These are phyloP conservation scores for Linnemannia schmuckeri DNA, from an alignment of 192 early-diverging fungal species.

Conservation along the genomic window DNA sequence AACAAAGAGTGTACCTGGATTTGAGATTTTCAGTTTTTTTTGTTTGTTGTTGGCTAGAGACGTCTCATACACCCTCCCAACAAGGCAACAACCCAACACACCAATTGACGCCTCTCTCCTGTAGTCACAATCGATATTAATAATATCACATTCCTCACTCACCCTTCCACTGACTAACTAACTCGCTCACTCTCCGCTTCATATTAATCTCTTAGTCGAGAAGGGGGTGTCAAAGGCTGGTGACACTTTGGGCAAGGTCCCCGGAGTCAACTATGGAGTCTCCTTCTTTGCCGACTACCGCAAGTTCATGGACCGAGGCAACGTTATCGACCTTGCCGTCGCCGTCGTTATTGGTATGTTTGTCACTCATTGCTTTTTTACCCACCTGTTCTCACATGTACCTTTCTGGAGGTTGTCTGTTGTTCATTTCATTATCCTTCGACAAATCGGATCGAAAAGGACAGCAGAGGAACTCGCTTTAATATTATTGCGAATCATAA, in stretches of 20 bases:
- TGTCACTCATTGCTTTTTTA: slow-evolving; percentile 45
- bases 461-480: background rate
- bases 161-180: background rate
- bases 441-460: background rate
- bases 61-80: background rate
- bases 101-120: background rate
- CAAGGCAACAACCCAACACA: background rate
- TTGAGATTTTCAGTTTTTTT: background rate
- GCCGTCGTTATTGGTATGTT: slow-evolving; percentile 75
- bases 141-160: background rate
- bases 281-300: slow-evolving; percentile 67
- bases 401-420: background rate
- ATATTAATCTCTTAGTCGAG: slow-evolving; percentile 26
- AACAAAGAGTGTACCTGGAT: background rate
- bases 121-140: background rate
- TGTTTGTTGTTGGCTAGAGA: background rate
- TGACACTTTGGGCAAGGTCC: slow-evolving; percentile 24
- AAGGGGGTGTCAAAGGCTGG: slow-evolving; percentile 48
- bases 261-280: slow-evolving; percentile 61
- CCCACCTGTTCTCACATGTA: background rate
- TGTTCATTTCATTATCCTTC: background rate
- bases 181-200: background rate
- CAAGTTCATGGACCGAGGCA: slow-evolving; percentile 67
- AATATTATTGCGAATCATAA: background rate
- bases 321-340: slow-evolving; percentile 75